Base-by-base conservation (phyloP, 2,329 filamentous ascomycete species). In the Aspergillus melleus region DNA sequence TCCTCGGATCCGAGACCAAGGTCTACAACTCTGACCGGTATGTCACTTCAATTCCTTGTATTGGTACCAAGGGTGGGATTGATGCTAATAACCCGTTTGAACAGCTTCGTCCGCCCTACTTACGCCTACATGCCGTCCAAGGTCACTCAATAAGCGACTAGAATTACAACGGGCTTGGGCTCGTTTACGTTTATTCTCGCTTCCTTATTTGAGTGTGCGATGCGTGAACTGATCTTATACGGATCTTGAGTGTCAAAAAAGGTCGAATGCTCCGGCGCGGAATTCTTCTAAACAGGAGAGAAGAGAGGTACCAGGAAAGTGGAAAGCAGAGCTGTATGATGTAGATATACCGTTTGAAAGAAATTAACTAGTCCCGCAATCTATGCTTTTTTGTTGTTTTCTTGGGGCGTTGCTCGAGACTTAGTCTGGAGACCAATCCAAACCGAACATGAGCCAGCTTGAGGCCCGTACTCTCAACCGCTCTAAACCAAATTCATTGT, bases 11-110 rank as follows among this genome's bases (percentile, higher is more conserved):
- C 65, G 90, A 94, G 77, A 87, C 86, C 55, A 91, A 89, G 81
- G 84, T 96, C 53, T 99, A 97, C 82, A 86, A 98, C 81, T 88
- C 86, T 67, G 92, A 96, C 74, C 85, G 91, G 91, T 97, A 82
- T 66, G 90, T 76, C 55, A 10, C 14, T 4, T 3, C 12, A 5
- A 5, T 4, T 47, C 12, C 12, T 11, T 14, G n/a, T 24, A 24
- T 26, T 49, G 46, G 4, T 52, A 36, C 9, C 16, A 24, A 44
- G n/a, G 26, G 36, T 42, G 36, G 36, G 16, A 1, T 73, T 55
- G 26, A 16, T 24, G 19, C 64, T 68, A 55, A 68, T 50, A 11
- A 6, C 12, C 29, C 11, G n/a, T n/a, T 29, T 44, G 2, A 58
- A 26, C 69, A 92, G 90, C 77, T 94, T 91, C 73, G 88, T 96